A percentile compares a stretch with the other conserved stretches of the same genome.
Conservation (phyloP, 345 rosid species). For the Punica granatum region DNA sequence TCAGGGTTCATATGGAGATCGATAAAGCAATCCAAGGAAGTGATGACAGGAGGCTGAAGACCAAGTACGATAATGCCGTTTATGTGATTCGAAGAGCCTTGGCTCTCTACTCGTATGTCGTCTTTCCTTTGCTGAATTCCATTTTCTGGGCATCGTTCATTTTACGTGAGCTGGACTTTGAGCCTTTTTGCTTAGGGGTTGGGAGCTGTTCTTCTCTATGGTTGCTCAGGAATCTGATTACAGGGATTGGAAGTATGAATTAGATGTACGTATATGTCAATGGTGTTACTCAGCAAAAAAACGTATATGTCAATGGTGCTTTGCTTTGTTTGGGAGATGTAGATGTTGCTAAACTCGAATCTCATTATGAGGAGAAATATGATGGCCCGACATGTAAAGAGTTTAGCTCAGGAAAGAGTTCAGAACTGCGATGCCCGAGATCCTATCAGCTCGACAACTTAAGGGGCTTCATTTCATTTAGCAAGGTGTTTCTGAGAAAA, state of each 20-base stretch:
- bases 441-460: background rate
- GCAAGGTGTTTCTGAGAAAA: background rate
- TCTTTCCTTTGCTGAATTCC: background rate
- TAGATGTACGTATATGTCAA: too few relatives aligned
- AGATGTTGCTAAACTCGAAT: too few relatives aligned
- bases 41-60: conserved; percentile 84
- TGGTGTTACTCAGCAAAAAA: too few relatives aligned
- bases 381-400: background rate
- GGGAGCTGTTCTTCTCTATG: background rate
- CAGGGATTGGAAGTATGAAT: too few relatives aligned
- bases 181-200: too few relatives aligned
- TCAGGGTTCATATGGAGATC: conserved; percentile 70
- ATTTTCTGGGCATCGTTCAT: background rate
- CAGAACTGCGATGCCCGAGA: too few relatives aligned
- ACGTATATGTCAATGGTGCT: too few relatives aligned
- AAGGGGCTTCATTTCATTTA: background rate
- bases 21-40: conserved; percentile 74
- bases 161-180: background rate
- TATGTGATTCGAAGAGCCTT: conserved; percentile 79
- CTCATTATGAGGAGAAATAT: too few relatives aligned
- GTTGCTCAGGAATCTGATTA: too few relatives aligned
- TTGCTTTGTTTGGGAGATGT: too few relatives aligned
- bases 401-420: background rate
- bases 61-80: conserved; percentile 87
- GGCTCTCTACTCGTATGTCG: conserved; percentile 79